Base-by-base conservation (phyloP, 805 yeast genomes). In the Teunomyces atbi region DNA sequence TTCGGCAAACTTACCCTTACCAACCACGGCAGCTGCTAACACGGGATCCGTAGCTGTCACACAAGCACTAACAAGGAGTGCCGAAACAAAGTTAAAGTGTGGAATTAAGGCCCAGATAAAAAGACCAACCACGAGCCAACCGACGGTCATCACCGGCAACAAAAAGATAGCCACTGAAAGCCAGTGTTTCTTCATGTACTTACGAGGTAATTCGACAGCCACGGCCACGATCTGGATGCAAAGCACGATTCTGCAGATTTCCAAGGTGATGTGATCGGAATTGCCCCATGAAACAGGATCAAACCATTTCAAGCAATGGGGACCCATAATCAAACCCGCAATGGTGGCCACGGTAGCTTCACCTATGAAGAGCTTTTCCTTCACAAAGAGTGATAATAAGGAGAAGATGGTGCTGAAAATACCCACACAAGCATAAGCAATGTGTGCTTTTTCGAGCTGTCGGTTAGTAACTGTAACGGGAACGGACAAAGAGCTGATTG, bases 31-130 rank as follows among this genome's bases (percentile, higher is more conserved):
- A 13, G 96, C 94, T 2, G 97, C 96, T 59, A 90, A 74, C 35
- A 90, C 94, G 5, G 97, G 97, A 67, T 90, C 97, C 0, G 97
- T 91, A 2, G 97, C 97, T 0, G 97, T 91, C 39, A 90, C 83
- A 62, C 96, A 89, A 1, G 96, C 96, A 27, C 91, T 79, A 1
- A 90, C 81, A 41, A 84, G 74, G 29, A 90, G 74, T 2, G 89
- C 83, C 42, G 83, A 87, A 16, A 86, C 64, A 69, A 90, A 89
- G 45, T 78, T 70, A 47, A 90, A 72, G 6, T 83, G 79, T 1
- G 94, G 92, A 29, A 91, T 82, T 26, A 91, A 68, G 19, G 77
- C 74, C 86, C 90, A 91, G 34, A 89, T 77, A 56, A 89, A 88
- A 2, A 84, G 73, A 0, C 96, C 92, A 21, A 89, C 84, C 2